Evolutionary conservation across 208 protist genomes (phyloP), one percentile per base, ranked within the genome.

Genomic region (Plasmodiophora brassicae): DNA sequence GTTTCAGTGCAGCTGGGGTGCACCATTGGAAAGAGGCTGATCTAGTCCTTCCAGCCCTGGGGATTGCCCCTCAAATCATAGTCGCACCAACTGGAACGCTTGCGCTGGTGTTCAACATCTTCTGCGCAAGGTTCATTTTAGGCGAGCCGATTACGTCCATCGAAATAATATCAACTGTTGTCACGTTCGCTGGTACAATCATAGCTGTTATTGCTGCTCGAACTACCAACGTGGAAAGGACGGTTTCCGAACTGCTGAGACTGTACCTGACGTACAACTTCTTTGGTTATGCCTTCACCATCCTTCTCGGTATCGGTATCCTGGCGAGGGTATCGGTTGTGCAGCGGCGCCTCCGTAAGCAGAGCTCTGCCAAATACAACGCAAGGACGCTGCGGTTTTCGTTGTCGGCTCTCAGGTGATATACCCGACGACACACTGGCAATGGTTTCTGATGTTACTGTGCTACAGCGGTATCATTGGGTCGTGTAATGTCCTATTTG

Each of bases 71-170:
- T 36, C 65, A 78, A 32, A 78, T 78, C n/a, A 78, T 78, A n/a
- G n/a, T 78, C 5, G 65, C 65, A 38, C 65, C 65, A 36, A 78
- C 65, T 32, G 65, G 65, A 32, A 78, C 65, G 32, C 32, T 78
- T 14, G 41, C 65, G n/a, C n/a, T 78, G 65, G 65, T 78, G 14
- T 78, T 78, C n/a, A 78, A 78, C n/a, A 78, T 78, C 65, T n/a
- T 78, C 20, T 78, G 5, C 41, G 5, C 65, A 8, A 5, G 65
- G 65, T 78, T 38, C n/a, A 14, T 78, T 14, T 32, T 78, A 36
- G 65, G n/a, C 20, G 65, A 78, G n/a, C 65, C 65, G n/a, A 38
- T 78, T 78, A 14, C n/a, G 5, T 44, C 14, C 32, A 5, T 78
- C 10, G 65, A 78, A 78, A 38, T 78, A 8, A 78, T 32, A n/a